A percentile compares a stretch with the other conserved stretches of the same genome.
phyloP scores from a whole-genome alignment of 176 grass and related monocot species.

The Phragmites australis region DNA sequence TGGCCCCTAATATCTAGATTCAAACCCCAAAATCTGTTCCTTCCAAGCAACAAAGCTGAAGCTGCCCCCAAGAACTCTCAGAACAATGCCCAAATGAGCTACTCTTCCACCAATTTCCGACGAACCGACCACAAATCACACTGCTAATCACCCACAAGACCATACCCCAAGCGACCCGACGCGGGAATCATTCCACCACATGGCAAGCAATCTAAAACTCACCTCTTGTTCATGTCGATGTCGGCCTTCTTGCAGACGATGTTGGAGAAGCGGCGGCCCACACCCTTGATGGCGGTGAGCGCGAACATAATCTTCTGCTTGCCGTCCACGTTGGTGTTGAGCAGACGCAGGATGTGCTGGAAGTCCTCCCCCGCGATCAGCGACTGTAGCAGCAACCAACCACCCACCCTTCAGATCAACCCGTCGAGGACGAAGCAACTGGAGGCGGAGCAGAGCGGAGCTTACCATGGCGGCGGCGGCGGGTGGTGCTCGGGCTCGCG shows the following conservation, averaged over 20 bases:
- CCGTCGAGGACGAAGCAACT: not conserved
- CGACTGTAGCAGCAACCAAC: slow-evolving; percentile 38
- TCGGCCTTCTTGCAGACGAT: slow-evolving; percentile 72
- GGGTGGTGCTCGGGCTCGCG: not conserved
- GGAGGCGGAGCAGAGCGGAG: too few species aligned
- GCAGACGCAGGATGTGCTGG: slow-evolving; percentile 92
- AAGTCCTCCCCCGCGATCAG: slow-evolving; percentile 84
- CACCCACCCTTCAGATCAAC: not conserved
- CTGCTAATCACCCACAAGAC: not conserved
- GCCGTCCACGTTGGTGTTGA: slow-evolving; percentile 93
- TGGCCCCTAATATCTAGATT: not conserved
- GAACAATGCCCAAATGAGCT: not conserved
- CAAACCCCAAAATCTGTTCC: not conserved
- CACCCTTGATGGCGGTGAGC: slow-evolving; percentile 87
- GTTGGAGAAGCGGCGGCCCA: slow-evolving; percentile 91
- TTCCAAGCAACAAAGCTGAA: not conserved
- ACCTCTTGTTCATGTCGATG: slow-evolving; percentile 92
- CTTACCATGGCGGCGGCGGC: slow-evolving; percentile 38
- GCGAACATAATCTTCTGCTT: slow-evolving; percentile 98
- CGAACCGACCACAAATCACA: not conserved
- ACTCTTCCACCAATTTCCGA: not conserved
- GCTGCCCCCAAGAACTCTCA: not conserved
- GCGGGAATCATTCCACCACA: too few species aligned
- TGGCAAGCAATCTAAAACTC: not conserved
- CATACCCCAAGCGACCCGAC: too few species aligned